Evolutionary conservation across 2,329 filamentous ascomycete species (phyloP).

Genomic region (Ascosphaera acerosa): DNA sequence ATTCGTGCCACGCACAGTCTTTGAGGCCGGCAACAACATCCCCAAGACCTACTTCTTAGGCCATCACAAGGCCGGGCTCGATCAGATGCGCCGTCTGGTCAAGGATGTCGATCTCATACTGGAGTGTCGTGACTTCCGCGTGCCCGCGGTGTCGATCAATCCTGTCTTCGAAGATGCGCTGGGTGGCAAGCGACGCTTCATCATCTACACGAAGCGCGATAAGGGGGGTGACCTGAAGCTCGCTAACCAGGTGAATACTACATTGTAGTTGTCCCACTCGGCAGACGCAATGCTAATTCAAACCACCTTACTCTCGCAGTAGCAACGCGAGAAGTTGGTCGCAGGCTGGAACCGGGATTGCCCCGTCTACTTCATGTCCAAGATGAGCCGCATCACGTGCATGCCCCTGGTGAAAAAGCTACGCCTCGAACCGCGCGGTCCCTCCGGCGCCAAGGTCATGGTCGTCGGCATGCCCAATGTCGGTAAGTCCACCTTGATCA

Average conservation of each 20-base stretch:
- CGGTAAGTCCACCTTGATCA: constrained; percentile 86
- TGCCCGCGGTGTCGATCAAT: constrained; percentile 74
- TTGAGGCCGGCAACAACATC: constrained; percentile 48
- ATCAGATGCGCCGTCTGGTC: constrained; percentile 59
- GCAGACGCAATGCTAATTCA: background rate
- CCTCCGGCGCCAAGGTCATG: constrained; percentile 50
- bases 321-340: constrained; percentile 26
- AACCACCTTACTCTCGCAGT: constrained; percentile 2
- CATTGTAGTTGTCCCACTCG: no score
- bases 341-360: constrained; percentile 27
- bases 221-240: constrained; percentile 28
- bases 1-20: constrained; percentile 51
- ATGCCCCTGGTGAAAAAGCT: constrained; percentile 24
- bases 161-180: constrained; percentile 63
- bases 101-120: constrained; percentile 65
- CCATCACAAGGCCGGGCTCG: constrained; percentile 62
- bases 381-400: constrained; percentile 21
- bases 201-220: constrained; percentile 83
- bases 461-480: constrained; percentile 97
- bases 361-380: constrained; percentile 28
- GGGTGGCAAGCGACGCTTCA: constrained; percentile 43
- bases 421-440: background rate
- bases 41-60: constrained; percentile 84
- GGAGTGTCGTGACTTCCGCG: constrained; percentile 82
- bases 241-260: constrained; percentile 18